phyloP scores from a whole-genome alignment of 148 eudicot species.

The Cornus suecica region DNA sequence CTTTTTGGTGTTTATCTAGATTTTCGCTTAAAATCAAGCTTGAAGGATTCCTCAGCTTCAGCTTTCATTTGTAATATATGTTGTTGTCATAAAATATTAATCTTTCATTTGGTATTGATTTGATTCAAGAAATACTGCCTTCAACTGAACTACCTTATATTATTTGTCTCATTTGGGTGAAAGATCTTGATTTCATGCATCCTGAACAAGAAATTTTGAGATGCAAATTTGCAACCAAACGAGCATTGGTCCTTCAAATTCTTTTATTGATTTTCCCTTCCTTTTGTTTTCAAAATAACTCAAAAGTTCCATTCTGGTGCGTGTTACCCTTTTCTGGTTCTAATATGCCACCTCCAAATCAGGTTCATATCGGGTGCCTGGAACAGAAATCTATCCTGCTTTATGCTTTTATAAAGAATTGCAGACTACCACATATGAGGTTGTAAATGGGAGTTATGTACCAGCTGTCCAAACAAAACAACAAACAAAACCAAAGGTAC shows the following conservation, averaged over 20 bases:
- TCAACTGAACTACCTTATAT: neutral
- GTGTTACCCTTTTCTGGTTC: neutral
- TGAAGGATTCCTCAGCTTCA: too few species aligned
- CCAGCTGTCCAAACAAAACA: slow-evolving; percentile 35
- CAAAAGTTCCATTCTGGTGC: neutral
- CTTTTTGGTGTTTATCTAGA: too few species aligned
- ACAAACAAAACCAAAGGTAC: slow-evolving; percentile 37
- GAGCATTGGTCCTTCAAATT: neutral
- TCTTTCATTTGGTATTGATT: neutral
- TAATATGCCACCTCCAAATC: slow-evolving; percentile 17
- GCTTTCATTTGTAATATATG: too few species aligned
- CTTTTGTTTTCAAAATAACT: neutral
- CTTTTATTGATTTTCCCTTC: neutral
- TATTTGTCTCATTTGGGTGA: neutral
- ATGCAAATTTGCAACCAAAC: neutral
- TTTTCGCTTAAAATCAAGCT: too few species aligned
- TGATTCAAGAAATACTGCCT: neutral
- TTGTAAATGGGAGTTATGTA: slow-evolving; percentile 64
- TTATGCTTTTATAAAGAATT: slow-evolving; percentile 57
- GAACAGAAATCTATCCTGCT: slow-evolving; percentile 27
- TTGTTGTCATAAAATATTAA: too few species aligned
- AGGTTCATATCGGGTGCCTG: slow-evolving; percentile 37
- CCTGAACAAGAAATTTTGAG: neutral
- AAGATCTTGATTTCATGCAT: neutral
- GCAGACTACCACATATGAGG: slow-evolving; percentile 55